Conservation (phyloP, 805 yeast genomes). For the Saccharomycopsis sp. region DNA sequence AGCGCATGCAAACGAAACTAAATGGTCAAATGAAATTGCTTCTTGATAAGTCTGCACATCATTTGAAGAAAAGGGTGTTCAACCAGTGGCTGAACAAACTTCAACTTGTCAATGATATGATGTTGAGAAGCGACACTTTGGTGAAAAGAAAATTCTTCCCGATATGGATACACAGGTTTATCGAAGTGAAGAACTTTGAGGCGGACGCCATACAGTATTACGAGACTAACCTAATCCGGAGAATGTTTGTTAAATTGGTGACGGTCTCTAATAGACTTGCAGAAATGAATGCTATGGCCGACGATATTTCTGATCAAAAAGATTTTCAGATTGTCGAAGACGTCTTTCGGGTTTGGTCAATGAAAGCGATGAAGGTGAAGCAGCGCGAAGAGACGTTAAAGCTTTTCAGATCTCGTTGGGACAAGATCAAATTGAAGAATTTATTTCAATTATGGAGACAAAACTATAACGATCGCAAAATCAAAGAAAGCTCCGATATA, state of each 20-base stretch:
- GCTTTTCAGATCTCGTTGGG: conserved; percentile 11
- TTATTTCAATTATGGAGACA: conserved; percentile 14
- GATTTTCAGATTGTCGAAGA: conserved; percentile 5
- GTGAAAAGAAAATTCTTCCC: conserved; percentile 6
- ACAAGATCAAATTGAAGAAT: conserved; percentile 9
- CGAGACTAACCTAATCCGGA: background rate
- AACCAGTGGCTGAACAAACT: conserved; percentile 3
- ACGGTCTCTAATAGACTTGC: conserved; percentile 8
- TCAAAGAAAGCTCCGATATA: background rate
- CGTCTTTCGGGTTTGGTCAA: conserved; percentile 8
- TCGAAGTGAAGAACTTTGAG: conserved; percentile 7
- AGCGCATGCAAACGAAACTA: conserved; percentile 2
- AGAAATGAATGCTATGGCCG: conserved; percentile 9
- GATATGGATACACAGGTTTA: background rate
- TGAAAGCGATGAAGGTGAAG: conserved; percentile 13
- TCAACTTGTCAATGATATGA: background rate
- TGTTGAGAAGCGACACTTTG: background rate
- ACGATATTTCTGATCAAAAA: conserved; percentile 3
- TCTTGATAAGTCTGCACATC: background rate
- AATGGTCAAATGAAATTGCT: background rate
- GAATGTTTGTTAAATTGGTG: conserved; percentile 8
- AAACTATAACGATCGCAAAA: conserved; percentile 2
- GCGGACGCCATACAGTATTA: background rate
- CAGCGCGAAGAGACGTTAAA: conserved; percentile 11
- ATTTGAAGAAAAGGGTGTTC: background rate